Evolutionary conservation across 2,329 filamentous ascomycete genomes (phyloP), one percentile per base, ranked within the genome.

Genomic region (Alternaria arbusti): DNA sequence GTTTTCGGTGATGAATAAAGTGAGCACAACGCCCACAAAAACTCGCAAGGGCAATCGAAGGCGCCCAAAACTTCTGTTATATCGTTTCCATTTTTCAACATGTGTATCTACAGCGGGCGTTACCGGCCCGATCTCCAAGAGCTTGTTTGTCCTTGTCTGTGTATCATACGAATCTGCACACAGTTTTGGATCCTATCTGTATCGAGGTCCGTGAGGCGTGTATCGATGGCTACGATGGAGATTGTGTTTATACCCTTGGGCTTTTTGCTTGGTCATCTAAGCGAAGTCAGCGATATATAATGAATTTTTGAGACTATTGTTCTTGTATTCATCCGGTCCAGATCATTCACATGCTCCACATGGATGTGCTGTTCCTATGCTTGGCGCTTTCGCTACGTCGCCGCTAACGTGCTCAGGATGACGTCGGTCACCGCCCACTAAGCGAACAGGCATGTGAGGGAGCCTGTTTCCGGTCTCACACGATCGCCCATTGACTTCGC

Each of bases 1-100:
- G 91, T 97, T 64, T 98, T 97, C 57, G 74, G 76, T 46, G 73
- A 75, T 51, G 77, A 79, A n/a, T 78, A 74, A 57, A 47, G 11
- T 45, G n/a, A 51, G 23, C 17, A 49, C 20, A 23, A 40, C 32
- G 40, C 46, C 22, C 54, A 22, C 8, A 40, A 52, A 7, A 40
- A 15, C 22, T 32, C 10, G 20, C 8, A 9, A 40, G 30, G 30
- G 28, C 32, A 23, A 15, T 52, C 13, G 17, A 36, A 23, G 49
- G 23, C 20, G 20, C 47, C 30, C 23, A 13, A 26, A n/a, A 20
- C 12, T 57, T 32, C 44, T 22, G 25, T 50, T 59, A 32, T 20
- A 49, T 44, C 45, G 43, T 65, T 36, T 55, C 47, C 23, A 51
- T 51, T 63, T 40, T 57, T 55, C 44, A 45, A 45, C 45, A 52